These are phyloP conservation scores for Tanacetum coccineum DNA, from an alignment of 129 eudicot genomes.

Conservation along the genomic window DNA sequence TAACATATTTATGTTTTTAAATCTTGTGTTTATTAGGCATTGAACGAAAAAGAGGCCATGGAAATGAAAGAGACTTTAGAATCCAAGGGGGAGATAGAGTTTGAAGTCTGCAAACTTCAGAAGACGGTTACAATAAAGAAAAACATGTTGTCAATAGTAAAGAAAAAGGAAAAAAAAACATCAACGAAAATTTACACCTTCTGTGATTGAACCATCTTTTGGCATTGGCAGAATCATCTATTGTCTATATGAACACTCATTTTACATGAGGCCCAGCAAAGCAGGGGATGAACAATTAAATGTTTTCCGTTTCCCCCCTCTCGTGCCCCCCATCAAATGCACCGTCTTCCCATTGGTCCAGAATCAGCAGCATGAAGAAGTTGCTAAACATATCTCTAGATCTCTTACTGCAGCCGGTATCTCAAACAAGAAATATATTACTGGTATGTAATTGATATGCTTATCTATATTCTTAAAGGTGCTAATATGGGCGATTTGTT, in stretches of 20 bases:
- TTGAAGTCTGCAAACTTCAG: conserved; percentile 58
- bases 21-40: conserved; percentile 31
- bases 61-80: conserved; percentile 58
- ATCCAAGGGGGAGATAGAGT: conserved; percentile 61
- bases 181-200: conserved; percentile 75
- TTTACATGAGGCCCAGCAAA: conserved; percentile 66
- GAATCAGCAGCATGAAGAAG: conserved; percentile 60
- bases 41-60: conserved; percentile 69
- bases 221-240: conserved; percentile 86
- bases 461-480: not conserved
- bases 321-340: conserved; percentile 82
- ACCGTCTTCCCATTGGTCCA: conserved; percentile 80
- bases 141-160: conserved; percentile 61
- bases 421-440: conserved; percentile 66
- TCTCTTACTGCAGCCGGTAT: conserved; percentile 66
- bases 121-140: conserved; percentile 52
- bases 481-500: not conserved
- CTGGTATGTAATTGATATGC: conserved; percentile 40
- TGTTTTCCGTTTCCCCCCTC: conserved; percentile 73
- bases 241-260: conserved; percentile 71
- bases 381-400: conserved; percentile 51
- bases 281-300: conserved; percentile 75
- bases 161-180: conserved; percentile 73
- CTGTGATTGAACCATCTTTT: conserved; percentile 83
- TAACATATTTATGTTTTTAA: no score